Base-by-base conservation (phyloP, 2,329 filamentous ascomycete genomes). In the Pestalotiopsis sp. region DNA sequence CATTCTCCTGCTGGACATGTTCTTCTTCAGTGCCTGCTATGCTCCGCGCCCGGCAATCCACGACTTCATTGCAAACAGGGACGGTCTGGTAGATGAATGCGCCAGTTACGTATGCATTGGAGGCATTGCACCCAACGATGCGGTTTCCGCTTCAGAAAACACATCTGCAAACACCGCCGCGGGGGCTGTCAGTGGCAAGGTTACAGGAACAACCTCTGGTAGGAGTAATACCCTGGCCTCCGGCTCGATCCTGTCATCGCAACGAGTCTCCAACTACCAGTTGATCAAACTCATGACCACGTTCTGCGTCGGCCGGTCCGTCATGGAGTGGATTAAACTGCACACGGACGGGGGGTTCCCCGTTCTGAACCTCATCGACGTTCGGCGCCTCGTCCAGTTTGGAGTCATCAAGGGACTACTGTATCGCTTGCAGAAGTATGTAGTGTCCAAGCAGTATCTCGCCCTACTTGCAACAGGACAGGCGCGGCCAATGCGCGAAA, bases 361-460 rank as follows among this genome's bases (percentile, higher is more conserved):
- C 69, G 86, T 92, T 52, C 85, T 98, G 9, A 84, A 87, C 13
- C 91, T 91, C 75, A 90, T 99, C 68, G 96, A 99, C 78, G 90
- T 98, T 67, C 90, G 96, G 13, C 91, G 96, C 36, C 91, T 99
- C 71, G 93, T 98, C 71, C 97, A 97, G 69, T 99, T 98, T 76
- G 96, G 95, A 68, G 88, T 98, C 69, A 97, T 98, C 79, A 98
- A 98, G 81, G 95, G 95, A 17, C 93, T 97, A 73, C 82, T 99
- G 27, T 98, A 98, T 80, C 90, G 96, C 41, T 91, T 98, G 56
- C 94, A 98, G 82, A 97, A 96, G 79, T 97, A 97, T 77, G 92
- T 94, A 36, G 88, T 97, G 1, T 90, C 87, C 3, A 89, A 89
- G 75, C 87, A 89, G 77, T 88, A 90, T 73, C 80, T 91, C 25